Percentiles rank a stretch among this genome's conserved stretches.
These are phyloP conservation scores for Nadsonia commutata DNA, from an alignment of 1,139 yeast genomes.

Conservation along the genomic window DNA sequence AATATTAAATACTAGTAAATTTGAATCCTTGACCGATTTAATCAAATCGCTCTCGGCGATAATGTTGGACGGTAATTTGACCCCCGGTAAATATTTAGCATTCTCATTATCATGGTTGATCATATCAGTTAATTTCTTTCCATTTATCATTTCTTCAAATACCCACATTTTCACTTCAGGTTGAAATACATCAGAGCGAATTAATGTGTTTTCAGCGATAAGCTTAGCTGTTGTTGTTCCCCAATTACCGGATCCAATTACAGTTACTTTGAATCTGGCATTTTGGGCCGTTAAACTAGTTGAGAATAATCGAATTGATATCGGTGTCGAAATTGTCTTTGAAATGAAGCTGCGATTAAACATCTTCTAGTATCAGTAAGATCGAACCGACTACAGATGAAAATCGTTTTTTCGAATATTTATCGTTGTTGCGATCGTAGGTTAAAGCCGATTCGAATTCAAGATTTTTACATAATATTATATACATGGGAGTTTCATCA, in stretches of 20 bases:
- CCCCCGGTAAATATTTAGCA: constrained; percentile 62
- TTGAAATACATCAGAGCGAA: constrained; percentile 53
- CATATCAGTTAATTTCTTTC: constrained; percentile 68
- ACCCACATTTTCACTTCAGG: constrained; percentile 86
- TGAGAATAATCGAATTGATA: too few species aligned
- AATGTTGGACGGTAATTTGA: constrained; percentile 65
- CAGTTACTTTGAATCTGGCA: constrained; percentile 19
- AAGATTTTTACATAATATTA: too few species aligned
- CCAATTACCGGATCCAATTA: constrained; percentile 33
- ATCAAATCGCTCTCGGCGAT: constrained; percentile 73
- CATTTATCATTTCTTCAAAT: constrained; percentile 51
- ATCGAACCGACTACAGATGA: too few species aligned
- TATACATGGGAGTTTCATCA: too few species aligned
- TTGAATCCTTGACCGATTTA: constrained; percentile 60
- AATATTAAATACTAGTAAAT: constrained; percentile 73
- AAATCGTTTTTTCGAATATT: too few species aligned
- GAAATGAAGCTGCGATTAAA: too few species aligned
- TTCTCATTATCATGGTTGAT: constrained; percentile 80
- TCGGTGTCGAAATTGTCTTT: too few species aligned
- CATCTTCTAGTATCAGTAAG: too few species aligned
- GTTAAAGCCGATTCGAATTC: too few species aligned
- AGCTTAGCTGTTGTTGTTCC: constrained; percentile 94
- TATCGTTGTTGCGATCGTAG: too few species aligned
- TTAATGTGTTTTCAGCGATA: constrained; percentile 69
- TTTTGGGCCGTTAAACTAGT: constrained; percentile 1